Evolutionary conservation across 2,329 filamentous ascomycete genomes (phyloP).

Genomic region (Botrytis squamosa): DNA sequence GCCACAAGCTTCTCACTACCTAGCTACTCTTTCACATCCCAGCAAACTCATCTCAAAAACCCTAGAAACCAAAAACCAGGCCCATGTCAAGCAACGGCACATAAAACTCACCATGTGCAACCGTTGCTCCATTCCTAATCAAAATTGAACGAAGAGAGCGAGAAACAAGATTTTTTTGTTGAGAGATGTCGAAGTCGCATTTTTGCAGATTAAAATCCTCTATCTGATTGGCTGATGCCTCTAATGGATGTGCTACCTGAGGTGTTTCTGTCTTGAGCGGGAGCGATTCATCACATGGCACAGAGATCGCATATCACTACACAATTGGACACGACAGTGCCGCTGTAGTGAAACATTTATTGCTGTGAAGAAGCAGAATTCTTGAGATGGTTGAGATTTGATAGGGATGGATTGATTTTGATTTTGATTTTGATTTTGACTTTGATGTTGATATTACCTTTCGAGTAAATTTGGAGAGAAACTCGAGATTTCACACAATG

Average conservation of each 20-base stretch:
- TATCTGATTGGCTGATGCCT: background rate
- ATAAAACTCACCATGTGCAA: conserved; percentile 10
- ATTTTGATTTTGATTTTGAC: too few relatives aligned
- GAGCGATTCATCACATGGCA: conserved; percentile 23
- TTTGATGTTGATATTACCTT: background rate
- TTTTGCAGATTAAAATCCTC: background rate
- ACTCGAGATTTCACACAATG: background rate
- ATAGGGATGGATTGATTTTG: too few relatives aligned
- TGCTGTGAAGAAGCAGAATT: conserved; percentile 7
- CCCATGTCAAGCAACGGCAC: conserved; percentile 7
- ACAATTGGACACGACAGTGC: conserved; percentile 19
- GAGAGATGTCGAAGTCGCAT: background rate
- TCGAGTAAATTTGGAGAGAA: background rate
- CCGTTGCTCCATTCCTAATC: background rate
- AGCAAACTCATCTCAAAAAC: background rate
- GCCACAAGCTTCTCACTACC: background rate
- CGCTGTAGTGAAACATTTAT: conserved; percentile 20
- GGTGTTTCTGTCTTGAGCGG: conserved; percentile 19
- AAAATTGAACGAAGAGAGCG: background rate
- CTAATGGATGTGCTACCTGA: conserved; percentile 16
- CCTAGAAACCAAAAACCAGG: background rate
- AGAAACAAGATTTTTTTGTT: background rate
- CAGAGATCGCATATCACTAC: conserved; percentile 22
- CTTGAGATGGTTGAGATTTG: background rate
- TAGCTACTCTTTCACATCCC: background rate